Base-by-base conservation (phyloP, 1,139 yeast species). In the Lodderomyces orthopsilosis region DNA sequence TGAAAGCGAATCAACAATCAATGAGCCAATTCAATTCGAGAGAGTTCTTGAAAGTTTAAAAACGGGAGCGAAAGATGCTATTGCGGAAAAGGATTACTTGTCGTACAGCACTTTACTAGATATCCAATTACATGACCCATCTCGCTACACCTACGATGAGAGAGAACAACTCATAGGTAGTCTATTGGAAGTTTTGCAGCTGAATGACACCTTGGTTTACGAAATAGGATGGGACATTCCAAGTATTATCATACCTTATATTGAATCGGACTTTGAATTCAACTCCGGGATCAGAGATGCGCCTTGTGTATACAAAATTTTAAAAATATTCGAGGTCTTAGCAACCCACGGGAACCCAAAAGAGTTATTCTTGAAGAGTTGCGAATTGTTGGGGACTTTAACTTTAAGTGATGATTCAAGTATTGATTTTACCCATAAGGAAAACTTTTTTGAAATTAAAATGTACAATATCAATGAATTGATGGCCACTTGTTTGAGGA, bases 211-310 rank as follows among this genome's bases (percentile, higher is more conserved):
- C n/a, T 61, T 88, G 30, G 68, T 82, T 0, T 68, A 75, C 46
- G 87, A 85, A 52, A 78, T 88, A 46, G 95, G 95, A 1, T 90
- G 97, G 97, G 96, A 90, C 59, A 58, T 90, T 18, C 96, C 96
- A 0, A 74, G 70, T 26, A 57, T 86, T 37, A 54, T 90, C 15
- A 57, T 87, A 35, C 61, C 64, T 3, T 80, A 68, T 51, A 50
- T 77, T 13, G 77, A 67, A 23, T 58, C 56, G 37, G 64, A 53
- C 46, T 56, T 50, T 40, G 48, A 54, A 17, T 55, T 57, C 15
- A 46, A 43, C 2, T 45, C 40, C 2, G 43, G 60, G 1, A 50
- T 73, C 17, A 57, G 75, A 37, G 26, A 44, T 2, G 63, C 66
- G 5, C 77, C 77, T 3, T 57, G 70, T 42, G 60, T 65, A 12